phyloP scores from a whole-genome alignment of 225 moss, liverwort and hornwort genomes.

The Neckera pumila region DNA sequence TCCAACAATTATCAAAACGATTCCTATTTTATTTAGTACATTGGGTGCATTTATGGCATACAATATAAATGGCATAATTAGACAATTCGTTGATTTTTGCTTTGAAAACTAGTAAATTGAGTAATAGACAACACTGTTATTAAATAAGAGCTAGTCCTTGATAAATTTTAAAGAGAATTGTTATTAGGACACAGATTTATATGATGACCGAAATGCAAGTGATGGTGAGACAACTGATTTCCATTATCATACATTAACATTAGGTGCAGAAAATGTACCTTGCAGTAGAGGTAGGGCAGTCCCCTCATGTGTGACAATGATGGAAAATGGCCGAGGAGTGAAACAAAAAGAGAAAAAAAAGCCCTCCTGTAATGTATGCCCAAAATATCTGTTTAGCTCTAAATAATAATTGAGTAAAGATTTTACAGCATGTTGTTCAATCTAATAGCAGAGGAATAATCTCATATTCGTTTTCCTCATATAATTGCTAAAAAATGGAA shows the following conservation, averaged over 20 bases:
- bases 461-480: background rate
- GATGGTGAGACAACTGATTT: background rate
- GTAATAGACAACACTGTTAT: too few relatives aligned
- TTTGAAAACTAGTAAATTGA: background rate
- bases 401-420: background rate
- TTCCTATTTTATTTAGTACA: background rate
- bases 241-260: background rate
- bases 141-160: background rate
- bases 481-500: background rate
- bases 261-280: conserved; percentile 9
- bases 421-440: background rate
- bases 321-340: conserved; percentile 33
- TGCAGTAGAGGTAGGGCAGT: conserved; percentile 33
- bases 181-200: background rate
- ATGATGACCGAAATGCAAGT: background rate
- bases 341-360: conserved; percentile 20
- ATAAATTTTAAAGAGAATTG: too few relatives aligned
- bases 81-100: background rate
- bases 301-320: conserved; percentile 14
- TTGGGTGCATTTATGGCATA: background rate
- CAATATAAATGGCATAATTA: too few relatives aligned
- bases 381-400: background rate
- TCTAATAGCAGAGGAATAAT: background rate
- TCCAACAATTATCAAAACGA: background rate
- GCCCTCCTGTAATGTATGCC: conserved; percentile 21